Evolutionary conservation across 2,329 filamentous ascomycete species (phyloP), one percentile per base, ranked within the genome.

Genomic region (Dothideomycetes sp.): DNA sequence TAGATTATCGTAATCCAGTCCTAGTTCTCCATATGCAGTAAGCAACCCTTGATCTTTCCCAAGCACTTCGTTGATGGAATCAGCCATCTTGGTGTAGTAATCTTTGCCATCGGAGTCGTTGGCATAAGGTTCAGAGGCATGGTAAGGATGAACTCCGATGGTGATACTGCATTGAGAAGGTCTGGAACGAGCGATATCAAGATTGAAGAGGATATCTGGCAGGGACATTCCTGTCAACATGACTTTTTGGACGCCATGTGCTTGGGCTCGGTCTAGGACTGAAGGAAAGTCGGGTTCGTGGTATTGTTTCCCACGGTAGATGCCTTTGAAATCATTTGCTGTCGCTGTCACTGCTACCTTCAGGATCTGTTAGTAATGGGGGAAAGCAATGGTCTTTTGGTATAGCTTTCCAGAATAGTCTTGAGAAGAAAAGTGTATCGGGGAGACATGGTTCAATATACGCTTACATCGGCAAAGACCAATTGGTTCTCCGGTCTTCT

Each of bases 61-160:
- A 1, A 53, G 29, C 12, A 57, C 48, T 1, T 49, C 45, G 0
- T 54, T 48, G 1, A 61, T 49, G 0, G 36, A 35, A 2, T 52
- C 46, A 0, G 46, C 50, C 4, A 64, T 45, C 1, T 56, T 36
- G 0, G 42, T 22, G 2, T 63, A 51, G 4, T 63, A 53, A 1
- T 38, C 42, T n/a, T 24, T 15, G 13, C 58, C 51, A 4, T 44
- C 51, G 38, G 44, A 47, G 1, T 45, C 51, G 5, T 65, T 64
- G 7, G 22, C 22, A 5, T 40, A 40, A 1, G 68, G 61, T 42
- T 71, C 67, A 0, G 50, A 50, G 0, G 67, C 69, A 33, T 73
- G 66, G 41, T 73, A 73, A 0, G 69, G 69, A 43, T 73, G 70
- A 3, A 72, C 59, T 1, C 70, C 69, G 8, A 72, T 56, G 2